A percentile compares a stretch with the other conserved stretches of the same genome.
These are phyloP conservation scores for Phytophthora colocasiae DNA, from an alignment of 352 stramenopile genomes.

Conservation along the genomic window DNA sequence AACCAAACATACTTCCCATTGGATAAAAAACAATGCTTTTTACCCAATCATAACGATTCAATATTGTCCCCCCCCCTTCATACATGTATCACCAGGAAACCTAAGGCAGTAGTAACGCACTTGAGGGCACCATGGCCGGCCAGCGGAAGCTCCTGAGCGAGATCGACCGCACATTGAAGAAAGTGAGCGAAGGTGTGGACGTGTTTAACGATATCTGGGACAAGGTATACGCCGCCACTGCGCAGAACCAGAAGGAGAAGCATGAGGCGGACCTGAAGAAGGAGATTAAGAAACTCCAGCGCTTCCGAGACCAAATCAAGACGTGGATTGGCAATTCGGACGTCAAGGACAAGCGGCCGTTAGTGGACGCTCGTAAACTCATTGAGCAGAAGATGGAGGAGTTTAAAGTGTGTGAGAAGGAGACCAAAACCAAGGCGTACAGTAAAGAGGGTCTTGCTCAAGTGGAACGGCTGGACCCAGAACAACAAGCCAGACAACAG, in stretches of 20 bases:
- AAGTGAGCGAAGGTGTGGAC: constrained; percentile 98
- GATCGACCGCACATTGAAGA: constrained; percentile 99
- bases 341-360: constrained; percentile 97
- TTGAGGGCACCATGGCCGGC: constrained; percentile 62
- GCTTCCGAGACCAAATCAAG: constrained; percentile 99
- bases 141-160: constrained; percentile 93
- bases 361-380: constrained; percentile 88
- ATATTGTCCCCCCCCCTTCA: neutral
- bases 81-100: neutral
- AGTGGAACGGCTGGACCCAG: constrained; percentile 92
- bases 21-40: constrained; percentile 9
- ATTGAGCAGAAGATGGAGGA: constrained; percentile 99
- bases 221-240: constrained; percentile 97
- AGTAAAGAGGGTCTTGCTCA: constrained; percentile 98
- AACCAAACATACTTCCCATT: constrained; percentile 3
- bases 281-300: constrained; percentile 99
- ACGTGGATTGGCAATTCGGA: constrained; percentile 98
- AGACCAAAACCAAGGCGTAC: constrained; percentile 99
- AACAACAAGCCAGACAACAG: constrained; percentile 84
- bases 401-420: constrained; percentile 99
- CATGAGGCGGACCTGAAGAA: constrained; percentile 99
- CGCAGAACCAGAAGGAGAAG: constrained; percentile 99
- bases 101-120: constrained; percentile 4
- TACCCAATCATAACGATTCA: constrained; percentile 19
- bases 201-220: constrained; percentile 99